Evolutionary conservation across 129 eudicot species (phyloP).

Genomic region (Erigeron canadensis): DNA sequence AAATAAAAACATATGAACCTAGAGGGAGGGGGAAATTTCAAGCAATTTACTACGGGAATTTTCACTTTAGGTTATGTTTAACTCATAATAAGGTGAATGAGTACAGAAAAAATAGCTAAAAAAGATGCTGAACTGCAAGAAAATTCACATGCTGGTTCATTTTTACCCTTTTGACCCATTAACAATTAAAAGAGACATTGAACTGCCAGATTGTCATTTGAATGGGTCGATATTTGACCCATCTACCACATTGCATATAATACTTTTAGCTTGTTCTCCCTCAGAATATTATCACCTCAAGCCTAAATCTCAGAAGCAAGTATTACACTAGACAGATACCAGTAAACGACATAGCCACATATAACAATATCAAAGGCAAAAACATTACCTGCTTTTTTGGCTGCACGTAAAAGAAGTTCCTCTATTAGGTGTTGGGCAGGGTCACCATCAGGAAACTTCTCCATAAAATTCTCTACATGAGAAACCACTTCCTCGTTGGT

Average conservation of each 20-base stretch:
- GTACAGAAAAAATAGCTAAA: background rate
- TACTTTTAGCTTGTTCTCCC: too few species aligned
- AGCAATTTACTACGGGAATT: background rate
- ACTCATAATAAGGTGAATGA: background rate
- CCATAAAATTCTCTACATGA: conserved; percentile 69
- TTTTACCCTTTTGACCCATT: background rate
- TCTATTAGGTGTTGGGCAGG: conserved; percentile 96
- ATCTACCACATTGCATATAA: background rate
- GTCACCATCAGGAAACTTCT: conserved; percentile 90
- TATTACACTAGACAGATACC: background rate
- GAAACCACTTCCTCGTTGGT: conserved; percentile 94
- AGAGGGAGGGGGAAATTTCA: background rate
- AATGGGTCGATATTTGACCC: background rate
- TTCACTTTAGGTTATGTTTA: too few species aligned
- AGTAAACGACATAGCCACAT: background rate
- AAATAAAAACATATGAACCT: background rate
- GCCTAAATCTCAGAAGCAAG: background rate
- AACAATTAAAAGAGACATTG: background rate
- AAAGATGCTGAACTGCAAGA: background rate
- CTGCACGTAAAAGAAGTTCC: conserved; percentile 92
- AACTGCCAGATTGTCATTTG: background rate
- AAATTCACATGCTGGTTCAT: background rate
- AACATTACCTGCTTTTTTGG: conserved; percentile 83
- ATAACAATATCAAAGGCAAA: background rate
- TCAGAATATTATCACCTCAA: background rate